Conservation (phyloP, 208 protist genomes). For the Phytomonas sp. region DNA sequence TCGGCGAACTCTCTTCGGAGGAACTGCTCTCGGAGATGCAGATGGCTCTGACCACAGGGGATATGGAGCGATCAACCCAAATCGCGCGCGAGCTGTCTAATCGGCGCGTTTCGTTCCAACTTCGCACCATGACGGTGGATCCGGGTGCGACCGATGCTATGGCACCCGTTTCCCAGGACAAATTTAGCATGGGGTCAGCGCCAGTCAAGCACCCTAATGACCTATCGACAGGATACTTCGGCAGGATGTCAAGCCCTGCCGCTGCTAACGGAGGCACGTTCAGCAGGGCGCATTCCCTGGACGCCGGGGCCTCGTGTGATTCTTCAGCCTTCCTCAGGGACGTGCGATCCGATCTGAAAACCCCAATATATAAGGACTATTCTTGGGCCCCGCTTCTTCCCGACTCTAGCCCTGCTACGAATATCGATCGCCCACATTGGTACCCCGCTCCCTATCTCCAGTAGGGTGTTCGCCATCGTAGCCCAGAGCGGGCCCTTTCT, state of each 20-base stretch:
- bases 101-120: constrained; percentile 16
- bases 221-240: neutral
- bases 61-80: constrained; percentile 40
- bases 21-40: constrained; percentile 68
- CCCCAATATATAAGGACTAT: neutral
- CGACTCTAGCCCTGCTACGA: neutral
- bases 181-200: too few relatives aligned
- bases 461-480: neutral
- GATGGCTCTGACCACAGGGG: constrained; percentile 53
- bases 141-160: neutral
- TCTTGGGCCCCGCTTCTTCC: neutral
- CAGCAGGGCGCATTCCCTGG: neutral
- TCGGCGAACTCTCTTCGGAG: constrained; percentile 20
- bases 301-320: neutral
- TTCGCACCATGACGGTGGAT: neutral
- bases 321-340: neutral
- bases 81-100: constrained; percentile 67
- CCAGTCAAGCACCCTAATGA: neutral
- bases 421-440: neutral
- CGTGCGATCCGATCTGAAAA: neutral
- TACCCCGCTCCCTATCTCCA: neutral
- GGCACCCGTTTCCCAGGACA: too few relatives aligned
- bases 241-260: neutral
- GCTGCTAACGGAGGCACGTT: neutral
- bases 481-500: neutral